Conservation (phyloP, 306 rosid species). For the Aeschynomene evenia region DNA sequence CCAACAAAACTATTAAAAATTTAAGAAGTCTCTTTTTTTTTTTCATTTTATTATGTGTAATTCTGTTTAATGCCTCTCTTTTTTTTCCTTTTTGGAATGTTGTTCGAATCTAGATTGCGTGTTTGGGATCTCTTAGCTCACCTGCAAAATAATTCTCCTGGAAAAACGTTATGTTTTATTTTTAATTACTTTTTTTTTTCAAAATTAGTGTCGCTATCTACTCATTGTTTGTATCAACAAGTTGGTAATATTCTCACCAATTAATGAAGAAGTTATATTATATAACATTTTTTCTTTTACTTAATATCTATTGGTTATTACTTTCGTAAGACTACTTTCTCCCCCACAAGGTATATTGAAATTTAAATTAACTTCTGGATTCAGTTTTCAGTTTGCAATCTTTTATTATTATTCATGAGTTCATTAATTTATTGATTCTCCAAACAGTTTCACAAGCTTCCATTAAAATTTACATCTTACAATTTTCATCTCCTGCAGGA, state of each 20-base stretch:
- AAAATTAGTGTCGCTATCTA: conserved; percentile 8
- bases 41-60: not conserved
- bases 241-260: not conserved
- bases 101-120: conserved; percentile 22
- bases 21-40: not conserved
- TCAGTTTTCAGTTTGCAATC: conserved; percentile 6
- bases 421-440: not conserved
- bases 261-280: not conserved
- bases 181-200: not conserved
- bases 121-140: conserved; percentile 24
- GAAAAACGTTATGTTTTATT: not conserved
- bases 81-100: not conserved
- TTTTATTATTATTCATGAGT: not conserved
- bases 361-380: conserved; percentile 20
- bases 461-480: not conserved
- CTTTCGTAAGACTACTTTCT: not conserved
- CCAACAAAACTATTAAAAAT: not conserved
- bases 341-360: conserved; percentile 6
- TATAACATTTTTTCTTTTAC: not conserved
- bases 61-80: not conserved
- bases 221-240: conserved; percentile 10
- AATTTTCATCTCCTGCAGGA: conserved; percentile 54
- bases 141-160: conserved; percentile 18
- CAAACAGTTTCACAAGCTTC: not conserved
- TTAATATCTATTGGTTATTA: not conserved